Conservation (phyloP, 257 asterid genomes). For the Primulina huaijiensis region DNA sequence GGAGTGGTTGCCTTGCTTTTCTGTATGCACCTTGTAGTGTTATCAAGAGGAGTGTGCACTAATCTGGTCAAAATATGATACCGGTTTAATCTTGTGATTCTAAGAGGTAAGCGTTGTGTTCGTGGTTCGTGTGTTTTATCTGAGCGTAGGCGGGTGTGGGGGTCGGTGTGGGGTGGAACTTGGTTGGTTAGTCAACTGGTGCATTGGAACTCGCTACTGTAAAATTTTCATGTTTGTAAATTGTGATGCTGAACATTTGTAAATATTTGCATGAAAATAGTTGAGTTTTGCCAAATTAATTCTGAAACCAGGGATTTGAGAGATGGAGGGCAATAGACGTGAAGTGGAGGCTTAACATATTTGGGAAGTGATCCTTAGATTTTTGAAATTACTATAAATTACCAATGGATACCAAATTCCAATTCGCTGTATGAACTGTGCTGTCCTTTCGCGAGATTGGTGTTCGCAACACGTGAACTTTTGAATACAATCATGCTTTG, state of each 20-base stretch:
- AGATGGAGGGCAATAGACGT: background rate
- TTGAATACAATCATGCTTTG: constrained; percentile 4
- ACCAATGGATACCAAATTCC: background rate
- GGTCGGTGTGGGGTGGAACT: background rate
- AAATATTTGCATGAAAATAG: background rate
- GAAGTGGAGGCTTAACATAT: background rate
- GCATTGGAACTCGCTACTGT: background rate
- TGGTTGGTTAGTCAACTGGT: background rate
- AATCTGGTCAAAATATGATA: constrained; percentile 1
- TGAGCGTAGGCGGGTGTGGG: no score
- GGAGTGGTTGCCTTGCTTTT: constrained; percentile 13
- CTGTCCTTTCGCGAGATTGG: background rate
- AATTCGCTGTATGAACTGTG: background rate
- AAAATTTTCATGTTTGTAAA: background rate
- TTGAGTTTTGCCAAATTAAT: background rate
- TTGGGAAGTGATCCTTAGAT: background rate
- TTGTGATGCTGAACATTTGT: background rate
- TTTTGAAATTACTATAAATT: background rate
- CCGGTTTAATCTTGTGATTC: background rate
- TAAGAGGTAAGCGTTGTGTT: background rate
- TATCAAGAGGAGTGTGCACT: constrained; percentile 1
- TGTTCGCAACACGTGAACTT: background rate
- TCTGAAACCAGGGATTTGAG: background rate
- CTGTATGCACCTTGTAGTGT: background rate
- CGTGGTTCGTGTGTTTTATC: background rate